These are phyloP conservation scores for Chondrostereum purpureum DNA, from an alignment of 1,284 basidiomycete genomes.

Conservation along the genomic window DNA sequence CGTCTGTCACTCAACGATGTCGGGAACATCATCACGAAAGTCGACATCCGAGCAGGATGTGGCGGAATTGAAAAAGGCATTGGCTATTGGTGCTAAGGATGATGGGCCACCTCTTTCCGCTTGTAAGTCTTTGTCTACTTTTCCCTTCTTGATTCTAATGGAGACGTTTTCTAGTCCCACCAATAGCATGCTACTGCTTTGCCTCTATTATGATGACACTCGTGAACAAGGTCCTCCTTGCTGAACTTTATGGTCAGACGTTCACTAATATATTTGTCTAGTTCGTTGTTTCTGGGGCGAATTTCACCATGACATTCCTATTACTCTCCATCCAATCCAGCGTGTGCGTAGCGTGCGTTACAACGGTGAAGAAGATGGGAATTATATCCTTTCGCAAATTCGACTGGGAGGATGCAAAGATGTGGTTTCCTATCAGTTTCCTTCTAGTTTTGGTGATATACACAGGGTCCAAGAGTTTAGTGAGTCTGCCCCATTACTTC, in stretches of 20 bases:
- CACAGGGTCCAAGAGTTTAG: slow-evolving; percentile 95
- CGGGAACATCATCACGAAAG: slow-evolving; percentile 7
- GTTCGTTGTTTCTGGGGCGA: slow-evolving; percentile 91
- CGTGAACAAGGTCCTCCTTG: slow-evolving; percentile 79
- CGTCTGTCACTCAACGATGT: background rate
- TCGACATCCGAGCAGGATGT: slow-evolving; percentile 31
- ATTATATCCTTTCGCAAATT: slow-evolving; percentile 87
- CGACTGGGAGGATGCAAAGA: slow-evolving; percentile 79
- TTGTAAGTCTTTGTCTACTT: no score
- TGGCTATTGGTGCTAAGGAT: slow-evolving; percentile 45
- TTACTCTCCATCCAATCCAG: slow-evolving; percentile 88
- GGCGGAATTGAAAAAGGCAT: slow-evolving; percentile 55
- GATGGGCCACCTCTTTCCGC: slow-evolving; percentile 27
- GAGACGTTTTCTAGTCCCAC: no score
- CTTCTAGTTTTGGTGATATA: slow-evolving; percentile 95
- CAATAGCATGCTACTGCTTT: slow-evolving; percentile 87
- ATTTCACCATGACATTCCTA: slow-evolving; percentile 97
- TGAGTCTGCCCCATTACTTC: slow-evolving; percentile 32
- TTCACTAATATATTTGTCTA: slow-evolving; percentile 24
- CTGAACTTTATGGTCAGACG: background rate
- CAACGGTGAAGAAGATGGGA: slow-evolving; percentile 68
- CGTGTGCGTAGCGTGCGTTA: slow-evolving; percentile 81
- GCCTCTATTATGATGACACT: slow-evolving; percentile 98
- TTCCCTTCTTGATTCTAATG: no score
- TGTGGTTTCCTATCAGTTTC: slow-evolving; percentile 93